A percentile compares a stretch with the other conserved stretches of the same genome.
These are phyloP conservation scores for Daldinia decipiens DNA, from an alignment of 495 filamentous ascomycete genomes.

Conservation along the genomic window DNA sequence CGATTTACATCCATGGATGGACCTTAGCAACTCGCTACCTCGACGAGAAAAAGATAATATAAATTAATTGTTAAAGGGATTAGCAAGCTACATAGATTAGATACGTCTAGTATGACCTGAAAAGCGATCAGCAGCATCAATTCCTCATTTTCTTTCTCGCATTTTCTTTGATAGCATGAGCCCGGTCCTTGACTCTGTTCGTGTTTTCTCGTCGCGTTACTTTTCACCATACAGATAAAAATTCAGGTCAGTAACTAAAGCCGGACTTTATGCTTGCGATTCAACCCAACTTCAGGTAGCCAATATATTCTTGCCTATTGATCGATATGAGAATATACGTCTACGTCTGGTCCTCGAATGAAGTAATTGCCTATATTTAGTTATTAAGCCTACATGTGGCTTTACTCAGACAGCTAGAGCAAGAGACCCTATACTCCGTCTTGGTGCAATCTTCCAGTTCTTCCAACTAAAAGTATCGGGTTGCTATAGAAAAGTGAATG, in stretches of 20 bases:
- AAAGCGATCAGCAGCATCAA: neutral
- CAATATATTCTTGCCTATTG: neutral
- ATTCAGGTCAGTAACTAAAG: constrained; percentile 7
- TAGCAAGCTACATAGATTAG: neutral
- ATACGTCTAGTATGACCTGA: neutral
- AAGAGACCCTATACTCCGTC: neutral
- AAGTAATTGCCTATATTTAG: neutral
- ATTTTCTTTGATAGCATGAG: neutral
- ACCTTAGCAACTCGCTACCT: neutral
- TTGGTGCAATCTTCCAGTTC: neutral
- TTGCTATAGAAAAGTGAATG: constrained; percentile 3
- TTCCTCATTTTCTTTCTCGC: neutral
- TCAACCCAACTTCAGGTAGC: constrained; percentile 1
- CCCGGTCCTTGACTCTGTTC: neutral
- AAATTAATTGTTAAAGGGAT: neutral
- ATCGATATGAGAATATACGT: neutral
- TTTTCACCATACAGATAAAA: neutral
- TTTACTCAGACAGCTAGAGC: neutral
- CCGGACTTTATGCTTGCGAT: constrained; percentile 9
- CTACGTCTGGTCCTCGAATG: neutral
- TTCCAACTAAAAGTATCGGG: neutral
- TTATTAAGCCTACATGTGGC: neutral
- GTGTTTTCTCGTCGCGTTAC: neutral
- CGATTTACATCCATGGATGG: neutral
- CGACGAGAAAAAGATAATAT: neutral